These are phyloP conservation scores for Schizophyllum commune DNA, from an alignment of 1,284 basidiomycete species.

Conservation along the genomic window DNA sequence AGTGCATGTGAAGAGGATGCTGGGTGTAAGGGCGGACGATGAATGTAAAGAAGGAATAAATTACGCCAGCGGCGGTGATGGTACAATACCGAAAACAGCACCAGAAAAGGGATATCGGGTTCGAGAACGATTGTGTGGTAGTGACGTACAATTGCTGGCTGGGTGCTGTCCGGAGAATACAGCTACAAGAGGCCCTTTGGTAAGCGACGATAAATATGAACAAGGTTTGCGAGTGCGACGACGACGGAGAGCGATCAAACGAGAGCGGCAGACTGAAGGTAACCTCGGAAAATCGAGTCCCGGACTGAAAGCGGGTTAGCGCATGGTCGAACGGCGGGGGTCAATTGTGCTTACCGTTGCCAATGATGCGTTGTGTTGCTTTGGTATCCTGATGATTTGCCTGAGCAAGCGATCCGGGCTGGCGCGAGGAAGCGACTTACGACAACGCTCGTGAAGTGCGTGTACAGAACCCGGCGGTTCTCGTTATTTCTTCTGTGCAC, in stretches of 20 bases:
- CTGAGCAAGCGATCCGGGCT: slow-evolving; percentile 7
- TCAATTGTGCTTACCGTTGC: slow-evolving; percentile 46
- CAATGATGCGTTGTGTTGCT: slow-evolving; percentile 73
- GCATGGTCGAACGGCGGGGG: slow-evolving; percentile 3
- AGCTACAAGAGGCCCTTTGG: neutral
- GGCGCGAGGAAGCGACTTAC: slow-evolving; percentile 32
- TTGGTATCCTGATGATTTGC: slow-evolving; percentile 55
- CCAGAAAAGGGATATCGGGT: neutral
- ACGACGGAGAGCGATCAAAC: slow-evolving; percentile 26
- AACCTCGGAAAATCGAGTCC: slow-evolving; percentile 66
- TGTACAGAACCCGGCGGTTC: slow-evolving; percentile 68
- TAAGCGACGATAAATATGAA: neutral
- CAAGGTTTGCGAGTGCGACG: neutral
- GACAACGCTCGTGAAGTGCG: slow-evolving; percentile 73
- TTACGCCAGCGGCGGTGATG: neutral
- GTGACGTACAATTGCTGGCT: neutral
- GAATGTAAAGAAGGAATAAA: neutral
- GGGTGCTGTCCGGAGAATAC: neutral
- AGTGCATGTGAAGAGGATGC: too few species aligned
- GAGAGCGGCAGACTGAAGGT: slow-evolving; percentile 62
- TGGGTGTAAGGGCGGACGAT: neutral
- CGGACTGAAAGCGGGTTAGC: slow-evolving; percentile 37
- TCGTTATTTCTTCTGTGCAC: slow-evolving; percentile 74
- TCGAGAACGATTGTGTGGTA: neutral
- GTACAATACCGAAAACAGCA: neutral